Evolutionary conservation across 148 eudicot species (phyloP), one percentile per base, ranked within the genome.

Genomic region (Chenopodium album): DNA sequence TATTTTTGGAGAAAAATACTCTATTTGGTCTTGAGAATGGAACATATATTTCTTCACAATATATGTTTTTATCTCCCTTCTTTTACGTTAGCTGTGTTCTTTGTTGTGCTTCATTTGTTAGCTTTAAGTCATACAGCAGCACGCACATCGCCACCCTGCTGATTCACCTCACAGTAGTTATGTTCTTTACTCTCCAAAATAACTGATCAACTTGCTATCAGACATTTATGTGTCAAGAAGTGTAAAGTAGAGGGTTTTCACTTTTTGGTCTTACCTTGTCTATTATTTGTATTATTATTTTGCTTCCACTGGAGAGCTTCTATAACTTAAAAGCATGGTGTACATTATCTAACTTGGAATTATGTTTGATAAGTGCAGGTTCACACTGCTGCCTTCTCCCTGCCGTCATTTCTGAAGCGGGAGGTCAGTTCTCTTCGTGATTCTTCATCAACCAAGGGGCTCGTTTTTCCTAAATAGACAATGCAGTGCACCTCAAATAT

Each of bases 341-440:
- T 79, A 71, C 52, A 5, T 48, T 10, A 48, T 48, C 2, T 50
- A 62, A 84, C 80, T 66, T 79, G 56, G 34, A 67, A 41, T 46
- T 13, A 10, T 20, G 17, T 52, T 50, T 47, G 29, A 12, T 72
- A 41, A 73, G 16, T 82, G 74, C 94, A 95, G 99, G 85, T 94
- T 23, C 99, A 95, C 74, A 85, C 80, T 31, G 98, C 99, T 75
- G 95, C 99, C 34, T 95, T 95, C 84, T 92, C 91, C 14, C 85
- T 94, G 90, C 99, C 99, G 32, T 68, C 95, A 34, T 95, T 95
- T 85, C 68, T 92, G 76, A 94, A 79, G 90, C 87, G 87, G 83
- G 97, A 92, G 82, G 95, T 95, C 68, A 80, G 88, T 74, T 75
- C 80, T 70, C 94, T 94, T 70, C 84, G 87, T 13, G 79, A 78